Conservation (phyloP, 306 rosid genomes). For the Cajanus cajan region DNA sequence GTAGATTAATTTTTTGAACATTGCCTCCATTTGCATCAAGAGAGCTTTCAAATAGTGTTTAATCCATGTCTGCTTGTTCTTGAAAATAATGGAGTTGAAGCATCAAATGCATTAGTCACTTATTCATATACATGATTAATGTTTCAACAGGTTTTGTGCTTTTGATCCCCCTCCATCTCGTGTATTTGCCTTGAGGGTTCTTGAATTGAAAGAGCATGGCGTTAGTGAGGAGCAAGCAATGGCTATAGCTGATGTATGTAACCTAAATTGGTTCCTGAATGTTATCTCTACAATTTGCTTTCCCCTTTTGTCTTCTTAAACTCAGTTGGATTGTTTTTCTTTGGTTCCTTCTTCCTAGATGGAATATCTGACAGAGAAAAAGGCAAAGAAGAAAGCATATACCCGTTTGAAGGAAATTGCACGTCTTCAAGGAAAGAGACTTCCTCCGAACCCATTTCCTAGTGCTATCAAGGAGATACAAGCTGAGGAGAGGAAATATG, state of each 20-base stretch:
- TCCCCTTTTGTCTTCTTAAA: constrained; percentile 5
- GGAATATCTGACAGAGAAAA: constrained; percentile 75
- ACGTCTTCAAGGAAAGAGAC: constrained; percentile 72
- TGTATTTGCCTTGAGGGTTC: constrained; percentile 63
- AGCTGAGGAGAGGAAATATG: constrained; percentile 74
- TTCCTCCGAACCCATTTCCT: constrained; percentile 87
- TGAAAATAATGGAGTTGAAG: constrained; percentile 17
- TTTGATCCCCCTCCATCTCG: constrained; percentile 84
- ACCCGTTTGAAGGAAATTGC: constrained; percentile 64
- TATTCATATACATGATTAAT: constrained; percentile 25
- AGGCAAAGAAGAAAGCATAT: constrained; percentile 75
- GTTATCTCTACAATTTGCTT: not conserved
- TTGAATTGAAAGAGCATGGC: constrained; percentile 75
- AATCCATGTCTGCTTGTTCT: not conserved
- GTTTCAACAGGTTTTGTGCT: constrained; percentile 60
- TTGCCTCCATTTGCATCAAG: not conserved
- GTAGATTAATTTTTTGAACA: not conserved
- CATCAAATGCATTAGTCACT: not conserved
- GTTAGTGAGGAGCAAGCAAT: constrained; percentile 74
- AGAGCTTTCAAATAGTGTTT: not conserved
- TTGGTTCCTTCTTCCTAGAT: constrained; percentile 45
- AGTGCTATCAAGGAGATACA: constrained; percentile 70
- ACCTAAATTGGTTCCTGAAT: not conserved
- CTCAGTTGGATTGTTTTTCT: not conserved
- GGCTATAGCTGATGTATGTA: constrained; percentile 77